phyloP scores from a whole-genome alignment of 2,329 filamentous ascomycete species.

The Colletotrichum lupini region DNA sequence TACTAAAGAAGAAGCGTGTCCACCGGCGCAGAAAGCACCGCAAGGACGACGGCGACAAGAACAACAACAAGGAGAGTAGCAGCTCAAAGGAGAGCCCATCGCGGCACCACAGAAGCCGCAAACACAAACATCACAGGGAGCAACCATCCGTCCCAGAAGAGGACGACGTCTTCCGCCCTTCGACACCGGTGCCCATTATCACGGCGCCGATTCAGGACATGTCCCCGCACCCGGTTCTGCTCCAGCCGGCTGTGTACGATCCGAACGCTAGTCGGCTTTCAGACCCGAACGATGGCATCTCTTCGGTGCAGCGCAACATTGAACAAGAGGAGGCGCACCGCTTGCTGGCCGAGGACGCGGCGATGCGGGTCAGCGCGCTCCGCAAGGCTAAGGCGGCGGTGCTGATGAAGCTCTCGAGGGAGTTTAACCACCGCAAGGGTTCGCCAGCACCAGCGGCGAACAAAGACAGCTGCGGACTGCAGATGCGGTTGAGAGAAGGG shows the following conservation, averaged over 20 bases:
- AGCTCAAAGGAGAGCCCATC: slow-evolving; percentile 26
- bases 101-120: slow-evolving; percentile 8
- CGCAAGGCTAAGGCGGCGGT: slow-evolving; percentile 71
- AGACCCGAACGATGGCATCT: slow-evolving; percentile 58
- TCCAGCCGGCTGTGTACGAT: slow-evolving; percentile 69
- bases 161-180: slow-evolving; percentile 39
- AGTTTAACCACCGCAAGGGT: slow-evolving; percentile 50
- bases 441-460: slow-evolving; percentile 32
- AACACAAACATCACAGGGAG: slow-evolving; percentile 38
- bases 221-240: slow-evolving; percentile 61
- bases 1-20: slow-evolving; percentile 58
- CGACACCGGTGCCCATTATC: slow-evolving; percentile 52
- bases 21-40: slow-evolving; percentile 51
- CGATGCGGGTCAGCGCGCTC: slow-evolving; percentile 64
- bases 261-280: slow-evolving; percentile 44
- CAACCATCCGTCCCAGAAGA: slow-evolving; percentile 32
- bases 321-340: slow-evolving; percentile 67
- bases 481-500: slow-evolving; percentile 53
- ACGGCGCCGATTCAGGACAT: slow-evolving; percentile 61
- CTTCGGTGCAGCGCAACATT: slow-evolving; percentile 68
- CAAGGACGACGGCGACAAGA: slow-evolving; percentile 43
- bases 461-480: slow-evolving; percentile 44
- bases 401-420: slow-evolving; percentile 66
- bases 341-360: slow-evolving; percentile 67
- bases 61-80: slow-evolving; percentile 9